These are phyloP conservation scores for Cryptosporidium felis DNA, from an alignment of 169 alveolate species.

Conservation along the genomic window DNA sequence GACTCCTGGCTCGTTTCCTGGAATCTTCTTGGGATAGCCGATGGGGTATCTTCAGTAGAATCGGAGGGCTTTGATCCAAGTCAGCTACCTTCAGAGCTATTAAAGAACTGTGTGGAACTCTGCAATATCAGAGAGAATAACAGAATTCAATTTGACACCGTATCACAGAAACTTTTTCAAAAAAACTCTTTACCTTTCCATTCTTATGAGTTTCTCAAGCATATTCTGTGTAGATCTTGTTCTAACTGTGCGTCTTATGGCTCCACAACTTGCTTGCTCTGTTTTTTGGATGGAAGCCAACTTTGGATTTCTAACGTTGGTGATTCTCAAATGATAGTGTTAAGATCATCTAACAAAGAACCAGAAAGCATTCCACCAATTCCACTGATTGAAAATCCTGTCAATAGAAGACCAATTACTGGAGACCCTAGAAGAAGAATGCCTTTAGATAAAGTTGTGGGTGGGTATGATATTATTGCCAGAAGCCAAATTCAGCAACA, in stretches of 20 bases:
- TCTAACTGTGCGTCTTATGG: constrained; percentile 77
- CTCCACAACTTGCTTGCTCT: constrained; percentile 77
- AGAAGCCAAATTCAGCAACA: constrained; percentile 80
- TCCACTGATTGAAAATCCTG: constrained; percentile 39
- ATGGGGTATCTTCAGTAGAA: constrained; percentile 79
- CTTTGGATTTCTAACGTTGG: constrained; percentile 78
- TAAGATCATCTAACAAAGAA: constrained; percentile 64
- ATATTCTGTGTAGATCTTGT: constrained; percentile 73
- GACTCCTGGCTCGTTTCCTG: constrained; percentile 69
- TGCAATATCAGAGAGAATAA: constrained; percentile 71
- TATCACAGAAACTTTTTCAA: constrained; percentile 67
- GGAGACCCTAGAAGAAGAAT: constrained; percentile 66
- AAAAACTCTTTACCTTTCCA: constrained; percentile 41
- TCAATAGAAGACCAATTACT: constrained; percentile 43
- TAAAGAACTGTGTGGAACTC: constrained; percentile 72
- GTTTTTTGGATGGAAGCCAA: constrained; percentile 72
- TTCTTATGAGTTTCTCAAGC: constrained; percentile 64
- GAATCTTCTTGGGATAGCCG: constrained; percentile 78
- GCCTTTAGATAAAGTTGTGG: background rate
- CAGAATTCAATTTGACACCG: constrained; percentile 73
- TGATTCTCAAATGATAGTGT: constrained; percentile 75
- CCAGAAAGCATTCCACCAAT: constrained; percentile 28
- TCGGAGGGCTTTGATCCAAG: constrained; percentile 78
- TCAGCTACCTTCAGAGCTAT: constrained; percentile 76
- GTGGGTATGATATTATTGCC: constrained; percentile 74